phyloP scores from a whole-genome alignment of 768 basidiomycete genomes.

The Hypholoma fasciculare region DNA sequence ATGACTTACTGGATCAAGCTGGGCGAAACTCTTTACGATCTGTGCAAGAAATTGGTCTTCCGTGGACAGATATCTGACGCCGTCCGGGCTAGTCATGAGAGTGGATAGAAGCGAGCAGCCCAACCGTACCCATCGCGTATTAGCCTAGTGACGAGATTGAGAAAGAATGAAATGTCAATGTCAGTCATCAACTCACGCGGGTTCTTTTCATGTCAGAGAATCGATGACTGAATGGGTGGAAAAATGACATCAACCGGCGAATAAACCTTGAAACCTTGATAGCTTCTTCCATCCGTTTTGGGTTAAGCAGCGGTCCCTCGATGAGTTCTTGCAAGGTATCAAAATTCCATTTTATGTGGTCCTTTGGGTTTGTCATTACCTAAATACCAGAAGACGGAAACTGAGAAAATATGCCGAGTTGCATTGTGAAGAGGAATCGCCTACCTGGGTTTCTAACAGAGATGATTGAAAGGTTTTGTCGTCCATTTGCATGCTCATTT shows the following conservation, averaged over 20 bases:
- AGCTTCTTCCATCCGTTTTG: slow-evolving; percentile 92
- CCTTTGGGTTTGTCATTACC: slow-evolving; percentile 81
- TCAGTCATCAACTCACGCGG: slow-evolving; percentile 42
- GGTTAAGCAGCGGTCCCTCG: slow-evolving; percentile 90
- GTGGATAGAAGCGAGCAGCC: slow-evolving; percentile 84
- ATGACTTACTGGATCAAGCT: slow-evolving; percentile 82
- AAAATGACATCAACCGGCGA: slow-evolving; percentile 89
- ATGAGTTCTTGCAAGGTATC: slow-evolving; percentile 86
- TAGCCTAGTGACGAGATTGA: slow-evolving; percentile 51
- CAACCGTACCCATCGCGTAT: slow-evolving; percentile 81
- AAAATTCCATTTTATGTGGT: slow-evolving; percentile 91
- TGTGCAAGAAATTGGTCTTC: slow-evolving; percentile 89
- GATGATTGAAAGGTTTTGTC: slow-evolving; percentile 86
- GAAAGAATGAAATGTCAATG: background rate
- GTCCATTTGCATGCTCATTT: slow-evolving; percentile 93
- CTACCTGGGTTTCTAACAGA: slow-evolving; percentile 85
- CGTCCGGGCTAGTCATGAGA: slow-evolving; percentile 80
- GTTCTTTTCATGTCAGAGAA: slow-evolving; percentile 82
- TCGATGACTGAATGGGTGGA: slow-evolving; percentile 84
- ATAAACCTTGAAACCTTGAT: slow-evolving; percentile 89
- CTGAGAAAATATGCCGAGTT: background rate
- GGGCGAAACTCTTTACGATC: slow-evolving; percentile 83
- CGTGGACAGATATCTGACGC: slow-evolving; percentile 71
- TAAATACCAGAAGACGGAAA: slow-evolving; percentile 23
- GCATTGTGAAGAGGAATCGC: background rate